A percentile compares a stretch with the other conserved stretches of the same genome.
These are phyloP conservation scores for Albizia julibrissin DNA, from an alignment of 306 rosid genomes.

Conservation along the genomic window DNA sequence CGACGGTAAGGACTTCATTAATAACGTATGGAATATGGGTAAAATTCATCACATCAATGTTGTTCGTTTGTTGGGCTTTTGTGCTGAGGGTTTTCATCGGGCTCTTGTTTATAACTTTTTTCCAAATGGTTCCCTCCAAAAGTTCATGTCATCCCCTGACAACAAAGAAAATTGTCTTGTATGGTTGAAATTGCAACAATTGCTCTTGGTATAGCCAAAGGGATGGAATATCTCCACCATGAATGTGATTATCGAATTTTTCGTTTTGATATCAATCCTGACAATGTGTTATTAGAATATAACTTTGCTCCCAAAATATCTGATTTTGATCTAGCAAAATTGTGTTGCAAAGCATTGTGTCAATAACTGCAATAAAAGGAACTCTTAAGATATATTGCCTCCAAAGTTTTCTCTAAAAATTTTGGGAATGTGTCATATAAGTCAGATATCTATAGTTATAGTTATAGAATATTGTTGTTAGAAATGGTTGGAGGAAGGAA, in stretches of 20 bases:
- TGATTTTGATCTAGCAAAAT: not conserved
- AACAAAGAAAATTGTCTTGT: not conserved
- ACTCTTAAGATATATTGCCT: slow-evolving; percentile 18
- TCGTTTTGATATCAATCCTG: not conserved
- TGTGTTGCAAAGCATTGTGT: slow-evolving; percentile 1
- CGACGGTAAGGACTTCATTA: slow-evolving; percentile 31
- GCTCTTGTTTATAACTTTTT: slow-evolving; percentile 15
- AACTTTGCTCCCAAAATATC: not conserved
- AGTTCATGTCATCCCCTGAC: not conserved
- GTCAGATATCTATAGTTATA: not conserved
- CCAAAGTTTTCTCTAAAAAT: slow-evolving; percentile 27
- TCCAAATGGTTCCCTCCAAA: slow-evolving; percentile 29
- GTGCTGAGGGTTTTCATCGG: not conserved
- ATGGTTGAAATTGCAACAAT: not conserved
- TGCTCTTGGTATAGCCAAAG: not conserved
- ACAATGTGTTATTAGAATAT: not conserved
- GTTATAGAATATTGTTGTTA: not conserved
- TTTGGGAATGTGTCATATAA: slow-evolving; percentile 14
- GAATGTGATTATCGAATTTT: not conserved
- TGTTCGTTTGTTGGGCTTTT: not conserved
- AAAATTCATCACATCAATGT: slow-evolving; percentile 25
- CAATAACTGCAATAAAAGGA: slow-evolving; percentile 11
- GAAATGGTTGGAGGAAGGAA: not conserved
- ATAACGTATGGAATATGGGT: slow-evolving; percentile 19
- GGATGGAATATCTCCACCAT: not conserved